These are phyloP conservation scores for Acer negundo DNA, from an alignment of 345 rosid genomes.

Conservation along the genomic window DNA sequence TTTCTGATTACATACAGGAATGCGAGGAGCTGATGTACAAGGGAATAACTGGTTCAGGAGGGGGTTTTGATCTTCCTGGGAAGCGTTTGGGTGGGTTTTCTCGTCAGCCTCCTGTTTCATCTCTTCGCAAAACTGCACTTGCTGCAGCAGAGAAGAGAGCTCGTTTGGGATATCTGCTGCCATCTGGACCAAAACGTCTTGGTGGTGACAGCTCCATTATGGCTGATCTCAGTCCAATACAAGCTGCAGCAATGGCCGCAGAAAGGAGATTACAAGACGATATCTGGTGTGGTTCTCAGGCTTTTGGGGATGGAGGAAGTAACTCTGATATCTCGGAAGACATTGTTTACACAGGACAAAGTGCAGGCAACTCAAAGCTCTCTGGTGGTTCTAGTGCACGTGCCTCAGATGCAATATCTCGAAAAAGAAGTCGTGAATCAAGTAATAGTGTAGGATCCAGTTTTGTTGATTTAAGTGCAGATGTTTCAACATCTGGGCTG, in stretches of 20 bases:
- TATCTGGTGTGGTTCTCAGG: slow-evolving; percentile 80
- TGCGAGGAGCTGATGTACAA: slow-evolving; percentile 78
- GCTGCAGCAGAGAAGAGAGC: slow-evolving; percentile 81
- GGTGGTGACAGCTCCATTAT: slow-evolving; percentile 82
- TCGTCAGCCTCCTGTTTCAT: slow-evolving; percentile 64
- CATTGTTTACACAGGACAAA: slow-evolving; percentile 21
- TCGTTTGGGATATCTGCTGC: slow-evolving; percentile 52
- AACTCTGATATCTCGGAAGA: slow-evolving; percentile 36
- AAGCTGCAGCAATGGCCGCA: slow-evolving; percentile 98
- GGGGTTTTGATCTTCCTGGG: slow-evolving; percentile 83
- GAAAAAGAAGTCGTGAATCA: slow-evolving; percentile 50
- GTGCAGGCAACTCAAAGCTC: slow-evolving; percentile 23
- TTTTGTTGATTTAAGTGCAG: slow-evolving; percentile 42
- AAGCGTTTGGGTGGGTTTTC: slow-evolving; percentile 79
- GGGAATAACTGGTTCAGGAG: slow-evolving; percentile 69
- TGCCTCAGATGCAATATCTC: slow-evolving; percentile 21
- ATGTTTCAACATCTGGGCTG: slow-evolving; percentile 19
- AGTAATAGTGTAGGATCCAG: slow-evolving; percentile 23
- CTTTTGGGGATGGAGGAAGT: slow-evolving; percentile 50
- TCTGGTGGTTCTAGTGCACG: slow-evolving; percentile 21
- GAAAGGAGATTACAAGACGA: slow-evolving; percentile 90
- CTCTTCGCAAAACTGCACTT: slow-evolving; percentile 58
- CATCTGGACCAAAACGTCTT: slow-evolving; percentile 77
- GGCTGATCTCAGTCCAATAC: slow-evolving; percentile 81
- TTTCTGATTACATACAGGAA: slow-evolving; percentile 45